Base-by-base conservation (phyloP, 1,139 yeast genomes). In the Candida sanyaensis region DNA sequence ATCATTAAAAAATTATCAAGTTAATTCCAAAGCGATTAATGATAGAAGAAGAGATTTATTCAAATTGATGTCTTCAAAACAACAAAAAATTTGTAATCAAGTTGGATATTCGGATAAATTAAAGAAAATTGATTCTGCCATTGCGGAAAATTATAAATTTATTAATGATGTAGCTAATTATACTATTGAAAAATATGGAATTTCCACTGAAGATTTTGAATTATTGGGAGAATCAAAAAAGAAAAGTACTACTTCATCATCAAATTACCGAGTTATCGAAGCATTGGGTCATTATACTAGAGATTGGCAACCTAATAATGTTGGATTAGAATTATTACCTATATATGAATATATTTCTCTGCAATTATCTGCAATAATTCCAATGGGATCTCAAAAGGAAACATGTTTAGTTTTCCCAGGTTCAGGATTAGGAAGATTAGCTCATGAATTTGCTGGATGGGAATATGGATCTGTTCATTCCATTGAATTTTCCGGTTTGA, bases 371-470 rank as follows among this genome's bases (percentile, higher is more conserved):
- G 44, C 55, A 6, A 50, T 69, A 2, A 59, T 71, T 11, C 66
- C 73, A 1, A 54, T 49, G 2, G 48, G 51, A 0, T 63, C 65
- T 21, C 57, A 61, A 41, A 47, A 53, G 1, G 63, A 68, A 6
- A 80, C 88, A 0, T 61, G 78, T 21, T 73, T 87, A 0, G 62
- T 88, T 4, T 77, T 87, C 2, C 96, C 96, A 0, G 96, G 96
- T 0, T 80, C 91, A 1, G 96, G 96, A 0, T 69, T 86, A 38
- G 95, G 96, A 0, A 71, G 88, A 55, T 68, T 87, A 1, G 83
- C 95, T 2, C 84, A 84, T 60, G 86, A 82, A 52, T 55, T 87
- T 24, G 78, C 90, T 0, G 45, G 50, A 4, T 72, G 69, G 6
- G 55, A 52, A 2, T 73, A 73, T 53, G 65, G 68, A 0, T 61